phyloP scores from a whole-genome alignment of 2,329 filamentous ascomycete genomes.

The Colletotrichum paranaense region DNA sequence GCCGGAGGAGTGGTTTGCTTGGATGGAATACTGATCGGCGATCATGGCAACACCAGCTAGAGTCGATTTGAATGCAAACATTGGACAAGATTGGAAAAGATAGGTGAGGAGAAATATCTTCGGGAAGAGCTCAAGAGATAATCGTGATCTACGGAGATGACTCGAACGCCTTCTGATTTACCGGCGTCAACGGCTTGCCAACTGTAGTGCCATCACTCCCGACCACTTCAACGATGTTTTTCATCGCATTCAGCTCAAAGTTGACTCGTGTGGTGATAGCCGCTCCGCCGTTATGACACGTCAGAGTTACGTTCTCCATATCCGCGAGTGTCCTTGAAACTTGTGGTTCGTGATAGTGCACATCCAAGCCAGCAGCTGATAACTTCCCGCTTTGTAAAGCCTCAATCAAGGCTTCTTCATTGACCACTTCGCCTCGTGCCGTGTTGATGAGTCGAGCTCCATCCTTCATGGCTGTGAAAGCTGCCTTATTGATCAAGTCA shows the following conservation, averaged over 20 bases:
- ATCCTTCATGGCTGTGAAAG: slow-evolving; percentile 57
- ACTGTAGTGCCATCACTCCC: slow-evolving; percentile 36
- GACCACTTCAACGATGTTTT: slow-evolving; percentile 46
- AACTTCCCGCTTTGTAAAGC: slow-evolving; percentile 59
- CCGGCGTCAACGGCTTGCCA: slow-evolving; percentile 38
- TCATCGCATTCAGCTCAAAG: slow-evolving; percentile 51
- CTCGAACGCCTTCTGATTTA: slow-evolving; percentile 24
- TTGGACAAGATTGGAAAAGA: not conserved
- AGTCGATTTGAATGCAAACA: not conserved
- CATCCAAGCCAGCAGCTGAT: slow-evolving; percentile 61
- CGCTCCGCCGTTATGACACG: slow-evolving; percentile 50
- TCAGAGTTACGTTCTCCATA: slow-evolving; percentile 53
- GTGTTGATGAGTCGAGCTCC: slow-evolving; percentile 64
- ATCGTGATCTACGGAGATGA: not conserved
- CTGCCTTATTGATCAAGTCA: slow-evolving; percentile 41
- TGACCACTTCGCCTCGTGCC: slow-evolving; percentile 61
- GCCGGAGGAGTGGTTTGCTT: not conserved
- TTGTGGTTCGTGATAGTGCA: slow-evolving; percentile 64
- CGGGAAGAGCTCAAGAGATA: not conserved
- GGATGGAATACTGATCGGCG: not conserved
- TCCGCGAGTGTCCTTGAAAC: slow-evolving; percentile 51
- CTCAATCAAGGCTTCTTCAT: slow-evolving; percentile 60
- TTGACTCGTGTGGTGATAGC: slow-evolving; percentile 52
- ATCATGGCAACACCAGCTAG: not conserved
- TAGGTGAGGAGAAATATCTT: not conserved